Evolutionary conservation across 805 yeast species (phyloP), one percentile per base, ranked within the genome.

Genomic region (Ogataea pilisensis): DNA sequence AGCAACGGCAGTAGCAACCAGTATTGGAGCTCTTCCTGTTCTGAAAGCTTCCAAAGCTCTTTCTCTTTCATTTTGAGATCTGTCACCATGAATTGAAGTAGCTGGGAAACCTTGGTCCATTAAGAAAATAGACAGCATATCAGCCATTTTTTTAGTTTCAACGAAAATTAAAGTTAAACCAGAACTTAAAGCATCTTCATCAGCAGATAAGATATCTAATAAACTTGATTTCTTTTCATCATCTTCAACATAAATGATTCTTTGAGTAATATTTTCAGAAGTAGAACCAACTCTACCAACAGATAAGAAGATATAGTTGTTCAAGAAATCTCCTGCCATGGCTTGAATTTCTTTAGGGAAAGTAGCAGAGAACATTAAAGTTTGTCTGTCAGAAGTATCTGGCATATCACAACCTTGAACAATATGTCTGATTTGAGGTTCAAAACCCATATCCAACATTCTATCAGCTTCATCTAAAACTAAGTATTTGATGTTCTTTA

Each of bases 401-500:
- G 99, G 97, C 99, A 93, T 93, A 66, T 89, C 98, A 75, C 95
- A 90, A 53, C 85, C 95, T 69, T 91, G 95, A 48, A 93, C 99
- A 61, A 93, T 91, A 66, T 89, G 85, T 79, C 99, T 87, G 64
- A 93, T 93, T 77, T 93, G 99, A 52, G 97, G 97, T 75, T 93
- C 99, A 73, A 93, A 93, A 78, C 99, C 99, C 98, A 93, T 93
- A 80, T 93, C 99, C 72, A 93, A 82, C 99, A 93, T 93, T 76
- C 99, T 87, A 72, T 93, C 99, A 62, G 99, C 99, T 77, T 91
- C 99, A 70, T 91, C 99, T 54, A 93, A 77, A 39, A 93, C 97
- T 65, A 93, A 78, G 69, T 87, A 93, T 67, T 85, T 88, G 69
- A 91, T 88, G 69, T 86, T 88, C 51, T 79, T 75, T 61, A 93